A percentile compares a stretch with the other conserved stretches of the same genome.
Conservation (phyloP, 2,329 filamentous ascomycete genomes). For the Colletotrichum siamense region DNA sequence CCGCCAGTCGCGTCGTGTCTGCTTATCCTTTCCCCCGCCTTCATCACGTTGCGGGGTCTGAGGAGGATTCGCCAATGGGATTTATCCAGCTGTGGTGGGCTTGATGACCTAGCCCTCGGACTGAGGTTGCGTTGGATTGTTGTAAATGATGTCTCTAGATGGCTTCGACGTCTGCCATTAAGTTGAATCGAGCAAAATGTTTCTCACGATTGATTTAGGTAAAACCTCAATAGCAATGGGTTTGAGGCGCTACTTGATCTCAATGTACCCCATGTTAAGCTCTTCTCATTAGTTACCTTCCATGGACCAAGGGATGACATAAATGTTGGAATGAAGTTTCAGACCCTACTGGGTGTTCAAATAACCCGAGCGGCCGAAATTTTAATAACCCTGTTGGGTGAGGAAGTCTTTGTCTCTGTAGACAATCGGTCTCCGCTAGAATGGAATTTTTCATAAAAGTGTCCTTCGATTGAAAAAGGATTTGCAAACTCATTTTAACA, state of each 20-base stretch:
- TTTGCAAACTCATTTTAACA: rapidly evolving
- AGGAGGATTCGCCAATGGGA: background rate
- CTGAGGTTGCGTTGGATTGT: background rate
- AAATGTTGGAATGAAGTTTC: too few species aligned
- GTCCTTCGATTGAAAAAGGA: rapidly evolving
- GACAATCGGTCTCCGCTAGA: background rate
- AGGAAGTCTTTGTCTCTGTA: too few species aligned
- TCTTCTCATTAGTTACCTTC: too few species aligned
- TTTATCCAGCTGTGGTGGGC: rapidly evolving
- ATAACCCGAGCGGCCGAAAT: rapidly evolving
- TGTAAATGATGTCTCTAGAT: rapidly evolving
- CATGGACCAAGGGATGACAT: too few species aligned
- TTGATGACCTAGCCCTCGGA: background rate
- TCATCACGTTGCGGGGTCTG: background rate
- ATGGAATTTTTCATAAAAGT: rapidly evolving
- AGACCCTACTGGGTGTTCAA: too few species aligned
- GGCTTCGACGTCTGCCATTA: background rate
- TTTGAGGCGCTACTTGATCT: too few species aligned
- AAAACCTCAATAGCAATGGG: too few species aligned
- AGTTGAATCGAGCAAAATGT: background rate
- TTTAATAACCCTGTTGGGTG: too few species aligned
- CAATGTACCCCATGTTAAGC: rapidly evolving
- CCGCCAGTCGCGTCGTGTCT: background rate
- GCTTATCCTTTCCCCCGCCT: background rate
- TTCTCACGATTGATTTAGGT: too few species aligned